Percentiles rank a stretch among this genome's conserved stretches.
phyloP scores from a whole-genome alignment of 2,329 filamentous ascomycete species.

The Colletotrichum salicis region DNA sequence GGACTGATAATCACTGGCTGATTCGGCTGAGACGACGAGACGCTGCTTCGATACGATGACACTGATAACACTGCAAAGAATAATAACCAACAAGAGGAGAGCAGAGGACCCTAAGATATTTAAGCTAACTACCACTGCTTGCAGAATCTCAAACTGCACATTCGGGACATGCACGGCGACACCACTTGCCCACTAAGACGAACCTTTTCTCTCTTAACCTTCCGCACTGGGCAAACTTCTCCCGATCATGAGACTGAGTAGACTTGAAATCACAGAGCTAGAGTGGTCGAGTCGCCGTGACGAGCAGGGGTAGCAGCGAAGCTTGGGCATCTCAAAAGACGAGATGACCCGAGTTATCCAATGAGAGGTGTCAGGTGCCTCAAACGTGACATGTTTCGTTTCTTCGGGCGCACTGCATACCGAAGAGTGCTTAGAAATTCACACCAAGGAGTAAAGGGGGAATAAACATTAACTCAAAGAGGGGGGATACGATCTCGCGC shows the following conservation, averaged over 20 bases:
- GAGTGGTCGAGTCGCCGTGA: neutral
- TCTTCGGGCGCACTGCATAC: conserved; percentile 29
- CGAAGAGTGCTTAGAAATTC: conserved; percentile 29
- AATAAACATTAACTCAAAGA: neutral
- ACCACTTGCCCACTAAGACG: neutral
- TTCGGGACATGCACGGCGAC: neutral
- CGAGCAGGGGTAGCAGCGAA: conserved; percentile 17
- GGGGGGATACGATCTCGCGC: neutral
- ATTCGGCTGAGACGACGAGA: neutral
- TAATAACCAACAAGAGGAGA: neutral
- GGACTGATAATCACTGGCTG: neutral
- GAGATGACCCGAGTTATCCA: conserved; percentile 25
- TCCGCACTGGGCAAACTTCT: conserved; percentile 18
- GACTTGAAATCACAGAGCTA: neutral
- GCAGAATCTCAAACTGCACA: conserved; percentile 2
- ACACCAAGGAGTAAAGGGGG: neutral
- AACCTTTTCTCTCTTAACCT: conserved; percentile 26
- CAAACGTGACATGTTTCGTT: conserved; percentile 35
- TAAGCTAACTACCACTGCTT: neutral
- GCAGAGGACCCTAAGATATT: conserved; percentile 24
- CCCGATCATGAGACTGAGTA: conserved; percentile 27
- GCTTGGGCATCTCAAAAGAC: conserved; percentile 17
- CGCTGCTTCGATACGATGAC: neutral
- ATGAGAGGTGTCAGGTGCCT: neutral
- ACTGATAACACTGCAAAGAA: neutral